Conservation (phyloP, 805 yeast species). For the Candida ortonii region DNA sequence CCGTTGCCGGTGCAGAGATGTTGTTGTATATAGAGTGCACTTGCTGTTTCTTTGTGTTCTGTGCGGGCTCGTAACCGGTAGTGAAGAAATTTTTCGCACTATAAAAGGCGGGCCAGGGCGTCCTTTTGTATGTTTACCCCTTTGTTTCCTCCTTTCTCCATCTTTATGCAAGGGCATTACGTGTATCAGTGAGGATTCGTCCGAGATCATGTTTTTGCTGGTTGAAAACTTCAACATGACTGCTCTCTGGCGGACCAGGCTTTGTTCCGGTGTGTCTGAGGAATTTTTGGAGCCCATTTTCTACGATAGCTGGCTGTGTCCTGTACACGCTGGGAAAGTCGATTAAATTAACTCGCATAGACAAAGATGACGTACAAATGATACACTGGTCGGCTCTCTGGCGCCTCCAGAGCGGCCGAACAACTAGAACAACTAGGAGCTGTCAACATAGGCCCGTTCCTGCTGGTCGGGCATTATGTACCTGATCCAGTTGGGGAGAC, state of each 20-base stretch:
- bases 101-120: constrained; percentile 12
- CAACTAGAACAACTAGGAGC: too few species aligned
- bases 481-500: constrained; percentile 65
- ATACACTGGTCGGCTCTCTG: too few species aligned
- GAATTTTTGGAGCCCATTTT: constrained; percentile 66
- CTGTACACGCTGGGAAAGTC: constrained; percentile 3
- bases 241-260: constrained; percentile 51
- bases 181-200: constrained; percentile 99
- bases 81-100: constrained; percentile 11
- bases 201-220: constrained; percentile 99
- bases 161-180: constrained; percentile 99
- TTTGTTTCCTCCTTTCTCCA: constrained; percentile 15
- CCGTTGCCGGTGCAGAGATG: too few species aligned
- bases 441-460: constrained; percentile 5
- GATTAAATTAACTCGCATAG: too few species aligned
- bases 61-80: constrained; percentile 7
- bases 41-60: neutral
- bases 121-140: neutral
- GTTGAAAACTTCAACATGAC: constrained; percentile 99
- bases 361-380: too few species aligned
- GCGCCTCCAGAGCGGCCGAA: too few species aligned
- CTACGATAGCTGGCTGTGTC: constrained; percentile 5
- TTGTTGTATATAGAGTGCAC: constrained; percentile 1
- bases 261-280: constrained; percentile 45
- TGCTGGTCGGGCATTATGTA: constrained; percentile 29